A percentile compares a stretch with the other conserved stretches of the same genome.
These are phyloP conservation scores for Suhomyces yuchorum DNA, from an alignment of 1,139 yeast species.

Conservation along the genomic window DNA sequence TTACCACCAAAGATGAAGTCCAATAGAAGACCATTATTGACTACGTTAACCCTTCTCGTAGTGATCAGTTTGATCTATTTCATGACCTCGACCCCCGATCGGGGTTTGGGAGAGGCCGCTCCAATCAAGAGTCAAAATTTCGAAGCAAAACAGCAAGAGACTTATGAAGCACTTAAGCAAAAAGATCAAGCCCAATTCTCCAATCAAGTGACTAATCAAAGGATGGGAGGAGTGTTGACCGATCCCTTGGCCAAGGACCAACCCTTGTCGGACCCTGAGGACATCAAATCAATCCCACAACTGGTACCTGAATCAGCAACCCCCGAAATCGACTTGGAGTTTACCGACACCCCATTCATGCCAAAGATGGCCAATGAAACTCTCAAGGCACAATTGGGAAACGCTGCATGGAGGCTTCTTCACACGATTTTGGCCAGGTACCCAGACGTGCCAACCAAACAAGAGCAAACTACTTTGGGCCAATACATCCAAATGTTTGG, in stretches of 20 bases:
- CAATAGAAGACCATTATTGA: slow-evolving; percentile 28
- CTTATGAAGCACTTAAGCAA: slow-evolving; percentile 2
- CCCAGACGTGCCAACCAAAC: slow-evolving; percentile 74
- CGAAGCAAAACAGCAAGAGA: slow-evolving; percentile 5
- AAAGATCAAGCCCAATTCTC: not conserved
- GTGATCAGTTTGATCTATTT: slow-evolving; percentile 30
- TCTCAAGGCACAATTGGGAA: slow-evolving; percentile 71
- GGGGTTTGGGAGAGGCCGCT: slow-evolving; percentile 26
- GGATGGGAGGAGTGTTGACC: not conserved
- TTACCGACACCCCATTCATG: slow-evolving; percentile 68
- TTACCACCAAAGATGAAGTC: slow-evolving; percentile 19
- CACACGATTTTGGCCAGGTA: slow-evolving; percentile 91
- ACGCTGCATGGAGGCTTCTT: slow-evolving; percentile 83
- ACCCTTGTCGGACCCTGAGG: slow-evolving; percentile 3
- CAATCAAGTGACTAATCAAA: not conserved
- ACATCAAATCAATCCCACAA: not conserved
- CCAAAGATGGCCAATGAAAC: slow-evolving; percentile 75
- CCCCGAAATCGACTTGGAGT: slow-evolving; percentile 14
- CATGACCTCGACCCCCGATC: slow-evolving; percentile 27
- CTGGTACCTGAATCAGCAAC: slow-evolving; percentile 2
- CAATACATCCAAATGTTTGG: slow-evolving; percentile 62
- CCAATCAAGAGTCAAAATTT: slow-evolving; percentile 27
- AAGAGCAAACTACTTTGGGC: slow-evolving; percentile 62
- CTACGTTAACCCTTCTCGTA: slow-evolving; percentile 27
- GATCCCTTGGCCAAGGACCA: not conserved